These are phyloP conservation scores for Eutrema yunnanense DNA, from an alignment of 345 rosid genomes.

Conservation along the genomic window DNA sequence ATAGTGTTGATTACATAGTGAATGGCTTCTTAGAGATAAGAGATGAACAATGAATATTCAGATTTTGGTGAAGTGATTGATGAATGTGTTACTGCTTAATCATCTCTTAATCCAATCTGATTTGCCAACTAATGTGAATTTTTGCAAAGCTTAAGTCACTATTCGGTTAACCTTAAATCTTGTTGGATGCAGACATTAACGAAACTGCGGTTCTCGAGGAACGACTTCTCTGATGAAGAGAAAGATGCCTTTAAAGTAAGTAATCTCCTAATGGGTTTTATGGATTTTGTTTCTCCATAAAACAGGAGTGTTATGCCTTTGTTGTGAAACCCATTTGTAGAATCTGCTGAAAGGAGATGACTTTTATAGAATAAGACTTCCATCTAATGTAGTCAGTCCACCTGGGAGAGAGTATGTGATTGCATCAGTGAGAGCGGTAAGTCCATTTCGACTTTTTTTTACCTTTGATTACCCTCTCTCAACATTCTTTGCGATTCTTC, in stretches of 20 bases:
- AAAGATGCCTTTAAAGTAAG: conserved; percentile 64
- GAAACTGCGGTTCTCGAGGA: conserved; percentile 82
- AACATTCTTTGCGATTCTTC: not conserved
- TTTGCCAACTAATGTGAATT: not conserved
- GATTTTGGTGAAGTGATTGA: not conserved
- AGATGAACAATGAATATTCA: not conserved
- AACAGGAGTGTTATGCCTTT: conserved; percentile 2
- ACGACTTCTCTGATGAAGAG: conserved; percentile 51
- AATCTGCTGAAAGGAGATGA: conserved; percentile 69
- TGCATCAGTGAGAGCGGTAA: conserved; percentile 88
- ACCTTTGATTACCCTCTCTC: not conserved
- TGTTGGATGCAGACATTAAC: conserved; percentile 61
- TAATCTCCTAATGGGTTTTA: not conserved
- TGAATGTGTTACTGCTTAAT: not conserved
- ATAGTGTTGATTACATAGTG: not conserved
- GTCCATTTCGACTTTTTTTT: conserved; percentile 15
- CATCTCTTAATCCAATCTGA: not conserved
- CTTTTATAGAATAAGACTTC: conserved; percentile 81
- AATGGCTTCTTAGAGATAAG: not conserved
- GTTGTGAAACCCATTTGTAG: conserved; percentile 33
- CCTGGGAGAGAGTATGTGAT: conserved; percentile 66
- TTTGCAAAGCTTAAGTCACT: not conserved
- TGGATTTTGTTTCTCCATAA: not conserved
- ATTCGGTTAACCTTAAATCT: not conserved
- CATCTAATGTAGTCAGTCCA: conserved; percentile 74